Evolutionary conservation across 257 asterid species (phyloP), one percentile per base, ranked within the genome.

Genomic region (Solanum appendiculatum): DNA sequence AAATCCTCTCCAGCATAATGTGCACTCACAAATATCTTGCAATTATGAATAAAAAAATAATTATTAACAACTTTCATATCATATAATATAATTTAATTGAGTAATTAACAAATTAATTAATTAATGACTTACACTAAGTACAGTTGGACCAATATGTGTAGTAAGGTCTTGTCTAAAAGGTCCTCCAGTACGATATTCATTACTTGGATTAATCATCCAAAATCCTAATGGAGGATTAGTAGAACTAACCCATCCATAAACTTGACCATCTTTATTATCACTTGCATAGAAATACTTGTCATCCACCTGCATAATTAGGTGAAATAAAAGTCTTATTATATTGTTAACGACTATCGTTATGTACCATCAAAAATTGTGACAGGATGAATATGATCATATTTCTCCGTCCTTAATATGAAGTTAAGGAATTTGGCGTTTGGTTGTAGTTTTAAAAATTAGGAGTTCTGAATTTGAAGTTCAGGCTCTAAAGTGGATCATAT

Each of bases 181-280:
- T 1, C 98, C 97, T 2, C 95, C 97, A 0, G 90, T 88, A 1
- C 92, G 91, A 85, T 92, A 93, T 86, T 95, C 97, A 42, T 92
- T 90, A 86, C 94, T 92, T 0, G 98, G 96, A 20, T 93, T 93
- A 64, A 95, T 93, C 93, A 93, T 94, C 98, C 98, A 95, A 86
- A 95, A 66, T 1, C 98, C 97, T 13, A 93, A 44, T 3, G 90
- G 63, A 0, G 87, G 83, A 37, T 91, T 88, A 36, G 29, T 34
- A 9, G 1, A 2, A 86, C 93, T 87, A 15, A 93, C 90, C 93
- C 91, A 89, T 7, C 97, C 98, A 85, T 95, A 92, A 29, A 93
- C 97, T 86, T 87, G 66, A 84, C 83, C 92, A 83, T 93, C 96
- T 86, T 91, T 91, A 87, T 91, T 90, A 14, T 95, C 93, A 21